Base-by-base conservation (phyloP, 345 rosid genomes). In the Arabis alpina region DNA sequence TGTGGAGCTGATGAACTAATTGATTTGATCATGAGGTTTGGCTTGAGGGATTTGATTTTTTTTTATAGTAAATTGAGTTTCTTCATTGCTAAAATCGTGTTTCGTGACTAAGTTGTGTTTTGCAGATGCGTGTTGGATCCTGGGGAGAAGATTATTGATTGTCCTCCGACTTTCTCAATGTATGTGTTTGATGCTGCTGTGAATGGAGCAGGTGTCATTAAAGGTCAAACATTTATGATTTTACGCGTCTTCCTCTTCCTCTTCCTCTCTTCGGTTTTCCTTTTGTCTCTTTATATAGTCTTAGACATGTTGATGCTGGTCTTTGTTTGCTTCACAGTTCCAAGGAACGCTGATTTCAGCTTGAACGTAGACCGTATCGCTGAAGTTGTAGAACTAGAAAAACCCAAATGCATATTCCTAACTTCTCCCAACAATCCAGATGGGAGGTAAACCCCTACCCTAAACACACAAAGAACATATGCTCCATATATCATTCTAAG, bases 81-180 rank as follows among this genome's bases (percentile, higher is more conserved):
- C 44, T 41, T 36, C 19, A 4, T 8, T 15, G 10, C 14, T 11
- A 52, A 15, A 25, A 36, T 45, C 0, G 11, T 2, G 25, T 44
- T 28, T 68, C 1, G 0, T 68, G 50, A 69, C 49, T 52, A 27
- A 4, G 6, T 10, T 27, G 3, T 54, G 66, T 47, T 51, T 59
- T 60, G 14, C 52, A 94, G 99, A 75, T 94, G 98, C 40, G 91
- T 93, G 24, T 77, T 94, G 79, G 98, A 94, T 76, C 99, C 96
- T 65, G 98, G 99, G 39, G 98, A 94, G 76, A 94, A 88, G 83
- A 88, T 94, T 16, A 66, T 94, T 51, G 97, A 94, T 73, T 94
- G 99, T 59, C 99, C 99, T 81, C 99, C 98, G 2, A 94, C 99
- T 48, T 94, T 94, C 70, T 84, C 98, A 37, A 94, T 89, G 99